Base-by-base conservation (phyloP, 495 filamentous ascomycete genomes). In the Talaromyces adpressus region DNA sequence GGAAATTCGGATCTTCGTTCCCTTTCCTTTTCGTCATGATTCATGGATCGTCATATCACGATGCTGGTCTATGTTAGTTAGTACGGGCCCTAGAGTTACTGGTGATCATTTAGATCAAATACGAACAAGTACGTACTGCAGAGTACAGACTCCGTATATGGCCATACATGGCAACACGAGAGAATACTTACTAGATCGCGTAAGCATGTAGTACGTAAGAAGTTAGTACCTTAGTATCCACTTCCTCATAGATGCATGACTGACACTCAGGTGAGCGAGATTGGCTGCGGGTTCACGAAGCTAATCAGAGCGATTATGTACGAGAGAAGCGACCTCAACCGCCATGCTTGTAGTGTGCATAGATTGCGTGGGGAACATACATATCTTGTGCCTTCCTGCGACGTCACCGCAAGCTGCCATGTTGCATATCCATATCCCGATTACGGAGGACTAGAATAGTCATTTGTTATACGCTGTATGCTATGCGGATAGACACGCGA, bases 181-280 rank as follows among this genome's bases (percentile, higher is more conserved):
- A 29, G 27, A 20, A 25, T 56, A 16, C 23, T 29, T 56, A 56
- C 22, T 56, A 29, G 27, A n/a, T 29, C 6, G 52, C 22, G 52
- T 56, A 56, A 56, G 52, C 52, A 27, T 6, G 52, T 25, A 27
- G 23, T 27, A n/a, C n/a, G n/a, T n/a, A 56, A 22, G 27, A 56
- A 25, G 52, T 29, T 20, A n/a, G 18, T 36, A 22, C 6, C 54
- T 36, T 18, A 6, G 51, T 54, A 54, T 53, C 49, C 49, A 53
- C 20, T 53, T 27, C 3, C 41, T 45, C 41, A 53, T 23, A 27
- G 23, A 36, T 36, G 30, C 56, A 57, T 57, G 54, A 57, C 54
- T 36, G 30, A 57, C 29, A 34, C 30, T 58, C 56, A 58, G 56
- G 56, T 58, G 56, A 58, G 56, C 27, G 56, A 58, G n/a, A 16